phyloP scores from a whole-genome alignment of 257 asterid genomes.

The Nemophila menziesii region DNA sequence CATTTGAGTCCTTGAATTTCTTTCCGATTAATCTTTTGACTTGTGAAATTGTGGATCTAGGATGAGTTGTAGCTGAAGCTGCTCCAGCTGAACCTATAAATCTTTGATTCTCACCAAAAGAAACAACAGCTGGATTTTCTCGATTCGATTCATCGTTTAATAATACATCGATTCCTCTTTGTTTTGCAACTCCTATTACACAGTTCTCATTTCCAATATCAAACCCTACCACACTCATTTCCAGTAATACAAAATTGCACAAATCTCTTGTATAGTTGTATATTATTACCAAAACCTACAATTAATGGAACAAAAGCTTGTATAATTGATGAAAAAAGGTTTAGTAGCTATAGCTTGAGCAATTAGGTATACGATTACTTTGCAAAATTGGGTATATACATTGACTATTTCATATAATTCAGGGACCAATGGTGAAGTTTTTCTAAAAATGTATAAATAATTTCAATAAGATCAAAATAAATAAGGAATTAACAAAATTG shows the following conservation, averaged over 20 bases:
- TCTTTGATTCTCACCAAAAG: constrained; percentile 93
- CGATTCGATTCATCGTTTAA: constrained; percentile 85
- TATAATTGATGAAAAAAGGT: background rate
- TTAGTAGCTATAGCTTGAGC: no score
- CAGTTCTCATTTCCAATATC: constrained; percentile 94
- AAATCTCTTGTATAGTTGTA: background rate
- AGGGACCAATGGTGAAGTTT: no score
- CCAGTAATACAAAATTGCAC: background rate
- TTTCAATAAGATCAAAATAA: no score
- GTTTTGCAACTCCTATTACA: constrained; percentile 77
- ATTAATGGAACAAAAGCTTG: no score
- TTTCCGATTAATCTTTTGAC: constrained; percentile 81
- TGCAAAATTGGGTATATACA: no score
- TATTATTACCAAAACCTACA: no score
- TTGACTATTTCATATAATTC: no score
- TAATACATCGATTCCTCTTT: constrained; percentile 76
- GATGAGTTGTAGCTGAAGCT: constrained; percentile 88
- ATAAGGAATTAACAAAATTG: no score
- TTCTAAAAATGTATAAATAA: no score
- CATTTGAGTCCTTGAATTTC: constrained; percentile 41
- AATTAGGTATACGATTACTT: no score
- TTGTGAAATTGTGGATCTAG: constrained; percentile 84
- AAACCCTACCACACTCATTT: constrained; percentile 80
- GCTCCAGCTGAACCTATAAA: constrained; percentile 85
- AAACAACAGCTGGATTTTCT: constrained; percentile 78